These are phyloP conservation scores for Solanum verrucosum DNA, from an alignment of 257 asterid genomes.

Conservation along the genomic window DNA sequence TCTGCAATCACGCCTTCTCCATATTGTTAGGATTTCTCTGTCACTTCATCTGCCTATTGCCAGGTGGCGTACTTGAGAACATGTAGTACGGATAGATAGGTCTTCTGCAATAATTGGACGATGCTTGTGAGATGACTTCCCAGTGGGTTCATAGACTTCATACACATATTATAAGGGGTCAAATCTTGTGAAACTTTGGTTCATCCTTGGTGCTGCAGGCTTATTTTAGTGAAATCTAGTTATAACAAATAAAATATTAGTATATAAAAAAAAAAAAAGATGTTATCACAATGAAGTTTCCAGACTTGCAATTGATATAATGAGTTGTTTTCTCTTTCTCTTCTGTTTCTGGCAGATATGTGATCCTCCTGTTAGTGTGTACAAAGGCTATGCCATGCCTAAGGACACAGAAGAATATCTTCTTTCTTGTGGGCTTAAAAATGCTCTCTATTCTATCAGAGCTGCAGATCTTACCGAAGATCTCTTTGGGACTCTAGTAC, in stretches of 20 bases:
- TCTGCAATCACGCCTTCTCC: neutral
- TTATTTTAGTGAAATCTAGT: neutral
- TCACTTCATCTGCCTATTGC: neutral
- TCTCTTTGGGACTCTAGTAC: constrained; percentile 68
- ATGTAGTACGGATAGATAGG: neutral
- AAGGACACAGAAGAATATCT: constrained; percentile 86
- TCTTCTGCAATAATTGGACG: neutral
- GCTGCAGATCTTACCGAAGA: constrained; percentile 70
- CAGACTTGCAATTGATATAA: neutral
- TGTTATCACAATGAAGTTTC: neutral
- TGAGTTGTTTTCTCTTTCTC: constrained; percentile 9
- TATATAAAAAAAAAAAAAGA: neutral
- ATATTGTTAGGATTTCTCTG: neutral
- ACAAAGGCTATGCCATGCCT: constrained; percentile 71
- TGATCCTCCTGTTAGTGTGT: constrained; percentile 93
- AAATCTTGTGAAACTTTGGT: neutral
- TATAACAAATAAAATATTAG: neutral
- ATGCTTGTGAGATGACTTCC: neutral
- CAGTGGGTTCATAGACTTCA: neutral
- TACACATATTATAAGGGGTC: neutral
- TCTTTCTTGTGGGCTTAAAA: constrained; percentile 70
- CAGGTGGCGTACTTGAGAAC: neutral
- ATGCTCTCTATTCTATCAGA: constrained; percentile 77
- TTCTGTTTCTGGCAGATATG: constrained; percentile 47
- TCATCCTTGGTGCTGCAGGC: neutral